Evolutionary conservation across 495 filamentous ascomycete species (phyloP).

Genomic region (Podospora sp.): DNA sequence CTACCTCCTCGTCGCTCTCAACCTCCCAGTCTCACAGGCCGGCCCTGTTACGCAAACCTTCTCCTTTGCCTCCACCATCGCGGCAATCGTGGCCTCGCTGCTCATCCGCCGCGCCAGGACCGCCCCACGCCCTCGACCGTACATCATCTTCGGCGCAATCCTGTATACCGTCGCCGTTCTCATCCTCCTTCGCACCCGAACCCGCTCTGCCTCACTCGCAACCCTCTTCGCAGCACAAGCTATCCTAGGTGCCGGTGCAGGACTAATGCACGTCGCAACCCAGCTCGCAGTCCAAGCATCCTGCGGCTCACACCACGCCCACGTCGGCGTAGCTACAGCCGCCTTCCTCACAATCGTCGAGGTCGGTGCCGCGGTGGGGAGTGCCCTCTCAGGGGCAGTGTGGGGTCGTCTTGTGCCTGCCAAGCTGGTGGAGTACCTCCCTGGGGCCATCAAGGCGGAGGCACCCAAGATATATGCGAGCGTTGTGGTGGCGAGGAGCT

Average conservation of each 20-base stretch:
- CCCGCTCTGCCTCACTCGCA: conserved; percentile 49
- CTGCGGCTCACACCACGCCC: conserved; percentile 49
- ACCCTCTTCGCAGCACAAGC: conserved; percentile 70
- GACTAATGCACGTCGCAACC: conserved; percentile 56
- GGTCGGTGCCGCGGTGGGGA: conserved; percentile 65
- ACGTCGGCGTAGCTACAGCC: conserved; percentile 65
- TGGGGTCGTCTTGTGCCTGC: conserved; percentile 60
- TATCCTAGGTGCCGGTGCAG: conserved; percentile 67
- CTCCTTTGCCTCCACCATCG: conserved; percentile 55
- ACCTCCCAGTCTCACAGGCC: conserved; percentile 55
- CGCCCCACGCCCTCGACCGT: conserved; percentile 30
- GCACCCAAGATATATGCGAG: conserved; percentile 54
- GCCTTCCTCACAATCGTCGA: conserved; percentile 57
- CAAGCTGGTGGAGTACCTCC: conserved; percentile 56
- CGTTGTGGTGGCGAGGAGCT: conserved; percentile 53
- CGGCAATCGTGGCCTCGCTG: conserved; percentile 55
- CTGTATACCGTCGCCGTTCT: conserved; percentile 63
- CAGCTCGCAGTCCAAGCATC: conserved; percentile 63
- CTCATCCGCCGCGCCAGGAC: conserved; percentile 57
- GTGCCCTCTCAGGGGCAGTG: conserved; percentile 62
- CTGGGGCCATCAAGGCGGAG: conserved; percentile 49
- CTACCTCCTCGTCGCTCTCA: conserved; percentile 66
- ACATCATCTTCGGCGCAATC: conserved; percentile 53
- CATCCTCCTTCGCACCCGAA: conserved; percentile 69
- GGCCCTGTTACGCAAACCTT: conserved; percentile 57